A percentile compares a stretch with the other conserved stretches of the same genome.
These are phyloP conservation scores for Kurtzmaniella quercitrusa DNA, from an alignment of 1,139 yeast genomes.

Conservation along the genomic window DNA sequence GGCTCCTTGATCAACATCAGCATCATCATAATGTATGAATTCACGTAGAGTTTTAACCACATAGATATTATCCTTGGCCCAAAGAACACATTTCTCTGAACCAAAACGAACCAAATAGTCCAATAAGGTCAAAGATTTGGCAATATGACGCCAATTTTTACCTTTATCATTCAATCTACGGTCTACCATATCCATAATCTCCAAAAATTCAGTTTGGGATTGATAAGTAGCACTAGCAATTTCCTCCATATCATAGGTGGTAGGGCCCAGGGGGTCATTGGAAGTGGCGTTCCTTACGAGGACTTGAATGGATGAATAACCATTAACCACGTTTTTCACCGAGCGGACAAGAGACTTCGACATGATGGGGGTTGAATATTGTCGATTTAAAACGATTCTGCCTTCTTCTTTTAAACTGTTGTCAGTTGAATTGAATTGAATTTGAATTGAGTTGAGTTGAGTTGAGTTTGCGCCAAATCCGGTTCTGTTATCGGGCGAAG, in stretches of 20 bases:
- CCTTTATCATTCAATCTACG: slow-evolving; percentile 94
- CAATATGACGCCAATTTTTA: slow-evolving; percentile 96
- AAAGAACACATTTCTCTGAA: slow-evolving; percentile 83
- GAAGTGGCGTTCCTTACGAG: slow-evolving; percentile 92
- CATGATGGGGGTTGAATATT: slow-evolving; percentile 31
- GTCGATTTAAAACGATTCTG: background rate
- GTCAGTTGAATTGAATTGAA: background rate
- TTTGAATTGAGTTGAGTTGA: no score
- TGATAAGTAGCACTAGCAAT: slow-evolving; percentile 73
- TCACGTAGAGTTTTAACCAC: slow-evolving; percentile 89
- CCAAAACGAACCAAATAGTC: slow-evolving; percentile 88
- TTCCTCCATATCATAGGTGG: slow-evolving; percentile 79
- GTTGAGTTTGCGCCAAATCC: background rate
- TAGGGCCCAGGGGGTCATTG: slow-evolving; percentile 84
- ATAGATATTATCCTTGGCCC: slow-evolving; percentile 92
- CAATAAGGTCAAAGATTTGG: slow-evolving; percentile 81
- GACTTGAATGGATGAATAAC: slow-evolving; percentile 83
- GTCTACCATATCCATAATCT: slow-evolving; percentile 94
- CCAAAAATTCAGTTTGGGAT: slow-evolving; percentile 71
- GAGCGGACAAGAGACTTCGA: slow-evolving; percentile 79
- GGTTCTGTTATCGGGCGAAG: slow-evolving; percentile 1
- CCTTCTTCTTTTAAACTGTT: background rate
- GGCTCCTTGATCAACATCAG: slow-evolving; percentile 84
- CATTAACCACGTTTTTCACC: slow-evolving; percentile 89
- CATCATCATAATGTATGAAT: slow-evolving; percentile 79